Evolutionary conservation across 495 filamentous ascomycete species (phyloP), one percentile per base, ranked within the genome.

Genomic region (Chaetomium cochliodes): DNA sequence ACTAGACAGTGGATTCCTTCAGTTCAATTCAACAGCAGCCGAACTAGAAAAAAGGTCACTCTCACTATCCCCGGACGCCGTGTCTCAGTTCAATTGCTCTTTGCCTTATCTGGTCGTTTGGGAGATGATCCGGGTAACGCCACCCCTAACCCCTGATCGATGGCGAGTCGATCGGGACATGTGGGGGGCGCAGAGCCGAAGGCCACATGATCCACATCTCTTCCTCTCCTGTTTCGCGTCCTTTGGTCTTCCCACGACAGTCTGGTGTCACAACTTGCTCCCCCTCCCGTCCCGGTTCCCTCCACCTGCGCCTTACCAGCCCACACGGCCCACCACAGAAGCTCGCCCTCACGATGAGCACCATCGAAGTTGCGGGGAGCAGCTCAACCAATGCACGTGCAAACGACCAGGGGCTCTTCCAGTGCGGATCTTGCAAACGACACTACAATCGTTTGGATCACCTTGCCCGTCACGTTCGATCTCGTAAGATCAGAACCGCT

Each of bases 401-500:
- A 15, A 50, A 60, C 44, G 57, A 37, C 5, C 57, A 49, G 44
- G 57, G 57, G 26, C 57, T 65, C 15, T 65, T 65, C 63, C 63
- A 65, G 37, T 65, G 63, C 57, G 63, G 63, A 25, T 51, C 58
- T 4, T 65, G 63, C 57, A 59, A 59, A 46, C 50, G 46, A 7
- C 28, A 65, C 56, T 65, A 65, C 63, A 30, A 53, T 12, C 23
- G 63, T 5, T 49, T 65, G 12, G 66, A 69, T 33, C 66, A 69
- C 25, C 50, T 69, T 22, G 53, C 66, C 18, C 64, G 66, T 28
- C 66, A 69, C 23, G 56, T 69, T 42, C 66, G 66, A 1, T 69
- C 66, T 22, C 66, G 63, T 65, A 54, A 41, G 63, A 23, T 65
- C 47, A 41, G 63, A 23, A 28, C 1, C 30, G 3, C 9, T 2